Evolutionary conservation across 495 filamentous ascomycete genomes (phyloP).

Genomic region (Daldinia grandis): DNA sequence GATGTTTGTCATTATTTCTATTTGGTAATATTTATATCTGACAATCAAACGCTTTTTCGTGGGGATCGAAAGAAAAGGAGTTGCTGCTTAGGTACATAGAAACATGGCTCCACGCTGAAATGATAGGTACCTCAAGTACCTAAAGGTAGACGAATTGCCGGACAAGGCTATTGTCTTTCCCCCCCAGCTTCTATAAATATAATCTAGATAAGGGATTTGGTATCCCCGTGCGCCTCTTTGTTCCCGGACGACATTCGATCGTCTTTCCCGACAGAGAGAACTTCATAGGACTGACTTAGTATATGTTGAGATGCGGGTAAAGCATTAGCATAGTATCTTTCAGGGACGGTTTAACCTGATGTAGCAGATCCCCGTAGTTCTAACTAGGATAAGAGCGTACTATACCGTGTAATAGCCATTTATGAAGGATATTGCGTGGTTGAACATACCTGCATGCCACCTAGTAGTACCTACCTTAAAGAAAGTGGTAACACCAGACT

Average conservation of each 20-base stretch:
- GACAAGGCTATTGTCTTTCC: slow-evolving; percentile 7
- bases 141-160: background rate
- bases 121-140: background rate
- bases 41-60: background rate
- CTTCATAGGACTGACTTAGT: background rate
- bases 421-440: background rate
- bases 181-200: background rate
- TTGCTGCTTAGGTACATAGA: background rate
- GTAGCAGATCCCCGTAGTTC: background rate
- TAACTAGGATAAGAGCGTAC: background rate
- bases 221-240: slow-evolving; percentile 1
- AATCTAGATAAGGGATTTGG: slow-evolving; percentile 1
- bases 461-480: background rate
- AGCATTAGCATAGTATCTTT: background rate
- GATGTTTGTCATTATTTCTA: background rate
- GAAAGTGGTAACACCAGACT: background rate
- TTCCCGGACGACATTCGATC: background rate
- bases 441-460: background rate
- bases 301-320: background rate
- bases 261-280: background rate
- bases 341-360: background rate
- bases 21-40: background rate
- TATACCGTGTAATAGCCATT: background rate
- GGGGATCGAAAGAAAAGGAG: background rate
- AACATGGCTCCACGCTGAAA: background rate